phyloP scores from a whole-genome alignment of 495 filamentous ascomycete genomes.

The Sporormia fimetaria region DNA sequence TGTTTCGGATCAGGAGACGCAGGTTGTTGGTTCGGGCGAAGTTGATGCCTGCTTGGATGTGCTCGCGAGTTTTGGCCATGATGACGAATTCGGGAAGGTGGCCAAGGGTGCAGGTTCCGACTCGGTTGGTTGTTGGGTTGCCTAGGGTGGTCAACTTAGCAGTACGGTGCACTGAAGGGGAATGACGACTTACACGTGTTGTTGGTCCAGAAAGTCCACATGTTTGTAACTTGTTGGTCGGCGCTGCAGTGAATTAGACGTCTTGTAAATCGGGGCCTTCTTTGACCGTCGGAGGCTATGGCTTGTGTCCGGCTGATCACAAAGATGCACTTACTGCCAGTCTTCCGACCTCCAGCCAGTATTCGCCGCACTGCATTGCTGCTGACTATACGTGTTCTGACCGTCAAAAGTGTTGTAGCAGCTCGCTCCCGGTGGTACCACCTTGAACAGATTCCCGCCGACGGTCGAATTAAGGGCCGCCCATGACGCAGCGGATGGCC shows the following conservation, averaged over 20 bases:
- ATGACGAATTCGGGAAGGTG: slow-evolving; percentile 11
- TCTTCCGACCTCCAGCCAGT: slow-evolving; percentile 1
- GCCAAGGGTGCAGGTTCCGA: slow-evolving; percentile 2
- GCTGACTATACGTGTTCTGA: slow-evolving; percentile 6
- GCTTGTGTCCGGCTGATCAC: not conserved
- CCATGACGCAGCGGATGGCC: slow-evolving; percentile 6
- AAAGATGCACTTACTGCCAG: slow-evolving; percentile 2
- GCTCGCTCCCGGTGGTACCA: slow-evolving; percentile 4
- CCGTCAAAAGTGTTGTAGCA: slow-evolving; percentile 14
- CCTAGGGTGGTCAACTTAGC: no score
- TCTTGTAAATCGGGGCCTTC: not conserved
- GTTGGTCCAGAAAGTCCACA: slow-evolving; percentile 14
- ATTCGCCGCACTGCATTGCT: slow-evolving; percentile 3
- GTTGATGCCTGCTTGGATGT: slow-evolving; percentile 17
- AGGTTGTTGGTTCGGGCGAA: slow-evolving; percentile 13
- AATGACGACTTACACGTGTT: no score
- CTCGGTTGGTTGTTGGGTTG: slow-evolving; percentile 1
- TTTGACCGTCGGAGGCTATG: not conserved
- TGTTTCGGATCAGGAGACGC: slow-evolving; percentile 13
- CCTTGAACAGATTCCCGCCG: slow-evolving; percentile 2
- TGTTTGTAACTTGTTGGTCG: slow-evolving; percentile 4
- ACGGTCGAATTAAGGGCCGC: slow-evolving; percentile 5
- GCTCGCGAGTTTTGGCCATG: slow-evolving; percentile 4
- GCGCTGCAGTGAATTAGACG: not conserved
- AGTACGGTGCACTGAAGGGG: no score